These are phyloP conservation scores for Scheffersomyces lignicola DNA, from an alignment of 1,139 yeast genomes.

Conservation along the genomic window DNA sequence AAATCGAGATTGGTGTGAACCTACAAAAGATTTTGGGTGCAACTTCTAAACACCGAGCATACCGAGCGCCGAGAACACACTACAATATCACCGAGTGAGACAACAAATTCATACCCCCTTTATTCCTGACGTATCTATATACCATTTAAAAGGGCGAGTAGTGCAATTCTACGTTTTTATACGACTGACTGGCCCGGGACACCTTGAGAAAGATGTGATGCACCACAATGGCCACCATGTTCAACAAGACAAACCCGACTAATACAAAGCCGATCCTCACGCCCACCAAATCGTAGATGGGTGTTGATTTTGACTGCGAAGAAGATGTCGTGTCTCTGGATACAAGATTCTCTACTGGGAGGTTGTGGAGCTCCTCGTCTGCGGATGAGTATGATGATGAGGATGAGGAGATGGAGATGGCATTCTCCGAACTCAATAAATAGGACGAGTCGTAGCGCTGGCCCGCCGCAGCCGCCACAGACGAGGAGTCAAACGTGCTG, in stretches of 20 bases:
- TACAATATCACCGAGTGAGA: too few species aligned
- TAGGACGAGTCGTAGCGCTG: too few species aligned
- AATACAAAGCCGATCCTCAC: slow-evolving; percentile 30
- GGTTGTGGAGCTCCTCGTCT: neutral
- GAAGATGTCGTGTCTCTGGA: slow-evolving; percentile 1
- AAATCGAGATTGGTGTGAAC: too few species aligned
- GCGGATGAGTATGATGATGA: neutral
- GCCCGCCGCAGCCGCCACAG: too few species aligned
- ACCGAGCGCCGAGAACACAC: too few species aligned
- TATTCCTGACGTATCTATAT: too few species aligned
- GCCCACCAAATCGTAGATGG: slow-evolving; percentile 18
- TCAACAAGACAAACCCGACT: slow-evolving; percentile 30
- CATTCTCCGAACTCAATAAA: too few species aligned
- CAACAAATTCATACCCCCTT: too few species aligned
- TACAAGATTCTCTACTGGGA: too few species aligned
- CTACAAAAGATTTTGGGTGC: too few species aligned
- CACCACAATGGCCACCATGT: slow-evolving; percentile 34
- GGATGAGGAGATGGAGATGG: neutral
- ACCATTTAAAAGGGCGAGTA: slow-evolving; percentile 35
- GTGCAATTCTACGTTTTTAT: slow-evolving; percentile 36
- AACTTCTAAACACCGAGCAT: too few species aligned
- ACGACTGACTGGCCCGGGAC: slow-evolving; percentile 30
- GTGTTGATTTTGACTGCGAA: slow-evolving; percentile 5
- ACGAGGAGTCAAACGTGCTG: too few species aligned
- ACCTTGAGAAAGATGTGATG: slow-evolving; percentile 36